These are phyloP conservation scores for Camelina sativa DNA, from an alignment of 345 rosid genomes.

Conservation along the genomic window DNA sequence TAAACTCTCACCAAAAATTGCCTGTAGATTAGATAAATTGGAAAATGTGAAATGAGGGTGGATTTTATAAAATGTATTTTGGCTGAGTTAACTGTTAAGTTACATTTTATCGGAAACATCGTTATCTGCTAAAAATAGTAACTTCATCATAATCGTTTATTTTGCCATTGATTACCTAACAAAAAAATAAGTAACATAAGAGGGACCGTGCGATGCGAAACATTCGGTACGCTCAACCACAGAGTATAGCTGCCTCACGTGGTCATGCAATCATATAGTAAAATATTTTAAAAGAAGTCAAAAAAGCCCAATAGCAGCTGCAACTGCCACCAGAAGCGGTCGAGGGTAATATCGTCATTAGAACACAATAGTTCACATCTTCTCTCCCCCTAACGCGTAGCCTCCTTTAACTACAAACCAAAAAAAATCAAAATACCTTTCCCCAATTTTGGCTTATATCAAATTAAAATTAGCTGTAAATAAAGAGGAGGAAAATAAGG, in stretches of 20 bases:
- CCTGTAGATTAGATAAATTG: no score
- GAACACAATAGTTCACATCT: neutral
- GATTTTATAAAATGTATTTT: no score
- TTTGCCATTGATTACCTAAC: neutral
- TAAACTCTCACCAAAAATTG: no score
- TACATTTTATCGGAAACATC: no score
- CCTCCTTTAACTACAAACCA: conserved; percentile 10
- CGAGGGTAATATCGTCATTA: conserved; percentile 30
- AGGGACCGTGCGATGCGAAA: conserved; percentile 24
- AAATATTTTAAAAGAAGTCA: conserved; percentile 12
- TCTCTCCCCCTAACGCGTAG: conserved; percentile 25
- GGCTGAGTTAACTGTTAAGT: no score
- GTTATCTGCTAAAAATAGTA: no score
- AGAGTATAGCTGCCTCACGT: conserved; percentile 28
- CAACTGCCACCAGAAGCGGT: conserved; percentile 39
- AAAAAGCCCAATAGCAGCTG: conserved; percentile 38
- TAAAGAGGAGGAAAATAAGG: conserved; percentile 37
- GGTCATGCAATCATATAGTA: conserved; percentile 28
- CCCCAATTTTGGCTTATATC: conserved; percentile 24
- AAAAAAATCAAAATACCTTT: conserved; percentile 24
- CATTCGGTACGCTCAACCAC: conserved; percentile 19
- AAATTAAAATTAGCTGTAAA: conserved; percentile 13
- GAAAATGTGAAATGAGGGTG: no score
- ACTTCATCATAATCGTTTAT: neutral
- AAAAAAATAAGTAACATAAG: neutral